Evolutionary conservation across 768 basidiomycete species (phyloP), one percentile per base, ranked within the genome.

Genomic region (Podaxis rugospora): DNA sequence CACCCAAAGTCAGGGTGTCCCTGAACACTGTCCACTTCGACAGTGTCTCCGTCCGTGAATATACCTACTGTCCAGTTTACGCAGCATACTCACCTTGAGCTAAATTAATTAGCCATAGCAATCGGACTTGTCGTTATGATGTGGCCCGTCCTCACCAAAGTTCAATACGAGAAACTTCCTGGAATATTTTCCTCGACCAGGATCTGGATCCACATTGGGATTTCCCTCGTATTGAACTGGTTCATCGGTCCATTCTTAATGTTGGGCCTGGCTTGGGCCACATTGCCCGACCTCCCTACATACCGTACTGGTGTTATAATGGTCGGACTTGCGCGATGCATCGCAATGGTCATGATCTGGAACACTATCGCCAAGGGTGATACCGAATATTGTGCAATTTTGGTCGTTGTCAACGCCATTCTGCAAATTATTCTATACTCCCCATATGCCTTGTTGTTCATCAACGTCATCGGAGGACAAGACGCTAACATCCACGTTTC

Each of bases 261-360:
- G 92, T 82, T 93, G n/a, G 92, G 78, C 2, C 68, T 91, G 27
- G 91, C 92, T 1, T 93, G 92, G 90, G 90, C 89, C 11, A 89
- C 90, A 3, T 79, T 94, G 0, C 92, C 91, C 0, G 92, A 94
- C 68, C 78, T 89, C 1, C 84, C 86, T 21, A 80, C 80, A 2
- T 90, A 92, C 67, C 82, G 91, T 23, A 83, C 83, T 0, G 93
- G 93, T 2, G 88, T 95, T 2, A 87, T 94, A 66, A 77, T 94
- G 75, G 91, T 94, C 37, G 92, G 93, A 9, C 71, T 92, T 23
- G 89, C 88, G 11, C 76, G 87, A 50, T 90, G 82, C 67, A 86
- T 84, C 57, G 86, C 87, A 2, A 88, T 87, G 87, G 88, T 90
- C 62, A 83, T 90, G 76, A 88, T 94, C 47, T 93, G 91, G 92